phyloP scores from a whole-genome alignment of 2,329 filamentous ascomycete species.

The Aureobasidium sp. region DNA sequence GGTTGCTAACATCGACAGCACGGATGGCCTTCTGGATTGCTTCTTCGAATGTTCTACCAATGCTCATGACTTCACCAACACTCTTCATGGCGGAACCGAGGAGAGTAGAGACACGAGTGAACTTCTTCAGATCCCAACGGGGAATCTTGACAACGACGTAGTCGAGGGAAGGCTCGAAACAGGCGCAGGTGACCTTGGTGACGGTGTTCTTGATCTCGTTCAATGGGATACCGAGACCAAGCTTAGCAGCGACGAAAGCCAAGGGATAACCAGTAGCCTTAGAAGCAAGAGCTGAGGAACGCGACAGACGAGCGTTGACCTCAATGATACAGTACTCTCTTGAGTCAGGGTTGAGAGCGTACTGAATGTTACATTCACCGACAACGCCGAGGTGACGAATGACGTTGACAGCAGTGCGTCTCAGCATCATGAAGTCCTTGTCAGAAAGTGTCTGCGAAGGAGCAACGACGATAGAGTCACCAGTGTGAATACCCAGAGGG shows the following conservation, averaged over 20 bases:
- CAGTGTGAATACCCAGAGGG: conserved; percentile 93
- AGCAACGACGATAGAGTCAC: conserved; percentile 95
- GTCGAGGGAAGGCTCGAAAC: conserved; percentile 96
- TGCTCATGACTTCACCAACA: conserved; percentile 98
- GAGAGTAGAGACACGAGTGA: conserved; percentile 90
- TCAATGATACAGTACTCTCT: conserved; percentile 97
- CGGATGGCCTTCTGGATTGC: conserved; percentile 98
- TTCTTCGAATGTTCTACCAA: conserved; percentile 93
- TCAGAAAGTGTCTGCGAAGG: conserved; percentile 95
- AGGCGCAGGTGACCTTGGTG: conserved; percentile 90
- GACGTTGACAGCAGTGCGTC: conserved; percentile 93
- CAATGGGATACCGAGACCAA: conserved; percentile 87
- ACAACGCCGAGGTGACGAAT: conserved; percentile 96
- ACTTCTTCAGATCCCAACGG: conserved; percentile 98
- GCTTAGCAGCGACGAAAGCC: conserved; percentile 96
- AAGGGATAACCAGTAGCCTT: conserved; percentile 97
- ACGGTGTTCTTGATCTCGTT: conserved; percentile 97
- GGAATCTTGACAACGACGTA: conserved; percentile 99
- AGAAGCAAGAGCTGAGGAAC: conserved; percentile 91
- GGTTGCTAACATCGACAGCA: conserved; percentile 87
- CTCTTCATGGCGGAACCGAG: conserved; percentile 99
- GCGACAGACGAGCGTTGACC: conserved; percentile 96
- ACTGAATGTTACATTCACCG: conserved; percentile 98
- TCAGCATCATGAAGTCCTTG: conserved; percentile 98
- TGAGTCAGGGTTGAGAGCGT: conserved; percentile 89